Base-by-base conservation (phyloP, 2,329 filamentous ascomycete genomes). In the Cercospora canescens region DNA sequence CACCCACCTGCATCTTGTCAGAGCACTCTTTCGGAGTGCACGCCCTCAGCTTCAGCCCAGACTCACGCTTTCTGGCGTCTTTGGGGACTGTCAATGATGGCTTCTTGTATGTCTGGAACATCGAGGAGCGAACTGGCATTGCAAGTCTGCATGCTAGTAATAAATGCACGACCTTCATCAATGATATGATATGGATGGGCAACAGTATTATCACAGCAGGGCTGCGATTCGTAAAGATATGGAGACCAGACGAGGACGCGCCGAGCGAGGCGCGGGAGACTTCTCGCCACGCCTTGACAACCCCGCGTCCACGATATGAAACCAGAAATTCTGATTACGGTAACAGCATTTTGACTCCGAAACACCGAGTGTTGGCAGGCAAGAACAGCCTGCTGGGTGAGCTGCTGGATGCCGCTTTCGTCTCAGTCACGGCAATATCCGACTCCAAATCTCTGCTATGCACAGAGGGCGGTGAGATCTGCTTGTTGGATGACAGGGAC, bases 21-120 rank as follows among this genome's bases (percentile, higher is more conserved):
- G 95, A 99, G 75, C 95, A 99, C 79, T 90, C 88, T 0, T 96
- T 92, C 78, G 95, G 95, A 6, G 93, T 99, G 34, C 90, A 89
- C 65, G 91, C 91, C 37, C 88, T 99, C 35, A 91, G 93, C 2
- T 99, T 96, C 85, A 97, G 94, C 67, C 85, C 90, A 0, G 92
- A 97, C 77, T 92, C 91, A 12, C 90, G 87, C 70, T 96, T 91
- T 78, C 85, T 99, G 35, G 95, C 95, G 2, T 96, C 93, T 21
- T 84, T 99, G 12, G 95, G 95, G 30, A 88, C 91, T 18, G 87
- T 91, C 63, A 97, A 97, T 76, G 95, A 99, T 79, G 94, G 94
- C 1, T 98, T 96, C 76, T 84, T 99, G 21, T 96, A 94, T 76
- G 85, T 98, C 30, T 98, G 94, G 94, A 88, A 85, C 71, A 87